A percentile compares a stretch with the other conserved stretches of the same genome.
These are phyloP conservation scores for Comarum palustre DNA, from an alignment of 306 rosid species.

Conservation along the genomic window DNA sequence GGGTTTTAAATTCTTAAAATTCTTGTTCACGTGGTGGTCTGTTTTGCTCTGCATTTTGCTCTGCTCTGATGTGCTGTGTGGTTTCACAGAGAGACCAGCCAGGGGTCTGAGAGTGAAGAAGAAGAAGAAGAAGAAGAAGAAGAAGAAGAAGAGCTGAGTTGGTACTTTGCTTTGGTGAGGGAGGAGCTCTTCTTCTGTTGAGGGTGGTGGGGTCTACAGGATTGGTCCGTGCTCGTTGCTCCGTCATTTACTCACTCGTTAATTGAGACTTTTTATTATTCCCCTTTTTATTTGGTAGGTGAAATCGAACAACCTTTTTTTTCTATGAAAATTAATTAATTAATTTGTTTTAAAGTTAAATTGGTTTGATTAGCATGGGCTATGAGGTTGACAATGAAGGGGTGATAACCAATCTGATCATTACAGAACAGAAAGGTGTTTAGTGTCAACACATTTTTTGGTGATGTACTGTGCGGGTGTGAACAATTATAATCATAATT, in stretches of 20 bases:
- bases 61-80: slow-evolving; percentile 16
- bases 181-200: not conserved
- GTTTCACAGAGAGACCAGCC: not conserved
- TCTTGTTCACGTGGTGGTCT: slow-evolving; percentile 12
- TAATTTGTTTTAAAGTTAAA: no score
- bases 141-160: not conserved
- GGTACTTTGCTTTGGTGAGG: not conserved
- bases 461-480: not conserved
- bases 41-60: not conserved
- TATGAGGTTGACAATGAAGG: not conserved
- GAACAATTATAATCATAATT: not conserved
- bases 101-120: not conserved
- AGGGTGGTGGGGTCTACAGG: slow-evolving; percentile 53
- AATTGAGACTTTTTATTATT: not conserved
- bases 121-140: not conserved
- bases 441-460: not conserved
- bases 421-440: no score
- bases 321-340: no score
- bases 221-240: slow-evolving; percentile 44
- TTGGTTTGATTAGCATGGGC: not conserved
- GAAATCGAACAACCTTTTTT: slow-evolving; percentile 22
- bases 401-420: no score
- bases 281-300: slow-evolving; percentile 3
- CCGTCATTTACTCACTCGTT: slow-evolving; percentile 22
- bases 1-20: slow-evolving; percentile 4